Conservation (phyloP, 2,329 filamentous ascomycete species). For the Cladosporium sp. region DNA sequence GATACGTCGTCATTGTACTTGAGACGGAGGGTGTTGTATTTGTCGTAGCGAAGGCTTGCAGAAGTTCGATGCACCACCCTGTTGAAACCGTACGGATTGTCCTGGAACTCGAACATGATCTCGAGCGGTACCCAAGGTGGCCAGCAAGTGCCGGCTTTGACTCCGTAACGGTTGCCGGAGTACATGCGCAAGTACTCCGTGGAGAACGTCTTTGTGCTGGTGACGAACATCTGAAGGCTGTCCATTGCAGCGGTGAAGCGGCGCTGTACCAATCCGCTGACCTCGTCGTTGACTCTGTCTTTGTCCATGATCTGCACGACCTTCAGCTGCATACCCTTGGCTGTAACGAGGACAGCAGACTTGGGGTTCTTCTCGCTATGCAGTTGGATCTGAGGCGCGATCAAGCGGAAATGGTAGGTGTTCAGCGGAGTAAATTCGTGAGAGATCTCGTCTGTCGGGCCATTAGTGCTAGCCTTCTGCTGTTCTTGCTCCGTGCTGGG, state of each 20-base stretch:
- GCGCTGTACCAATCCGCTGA: conserved; percentile 90
- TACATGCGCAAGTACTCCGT: conserved; percentile 85
- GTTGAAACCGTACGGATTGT: conserved; percentile 95
- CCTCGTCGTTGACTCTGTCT: conserved; percentile 80
- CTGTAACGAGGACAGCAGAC: conserved; percentile 91
- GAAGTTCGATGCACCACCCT: conserved; percentile 96
- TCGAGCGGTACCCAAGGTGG: conserved; percentile 98
- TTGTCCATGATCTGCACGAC: conserved; percentile 98
- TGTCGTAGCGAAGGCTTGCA: conserved; percentile 88
- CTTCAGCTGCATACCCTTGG: conserved; percentile 97
- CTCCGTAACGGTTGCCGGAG: conserved; percentile 87
- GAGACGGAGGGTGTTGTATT: conserved; percentile 92
- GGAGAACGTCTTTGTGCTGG: conserved; percentile 83
- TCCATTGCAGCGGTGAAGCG: conserved; percentile 95
- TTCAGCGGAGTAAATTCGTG: conserved; percentile 86
- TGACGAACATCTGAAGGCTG: conserved; percentile 96
- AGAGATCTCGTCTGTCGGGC: conserved; percentile 63
- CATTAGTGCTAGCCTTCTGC: conserved; percentile 13
- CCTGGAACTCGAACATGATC: conserved; percentile 93
- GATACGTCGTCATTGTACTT: conserved; percentile 96
- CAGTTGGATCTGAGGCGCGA: conserved; percentile 94
- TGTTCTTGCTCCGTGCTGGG: conserved; percentile 40
- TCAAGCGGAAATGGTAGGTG: conserved; percentile 88
- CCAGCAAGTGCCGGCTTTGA: conserved; percentile 79
- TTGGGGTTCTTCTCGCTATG: conserved; percentile 98